phyloP scores from a whole-genome alignment of 495 filamentous ascomycete species.

The Neurospora cerealis region DNA sequence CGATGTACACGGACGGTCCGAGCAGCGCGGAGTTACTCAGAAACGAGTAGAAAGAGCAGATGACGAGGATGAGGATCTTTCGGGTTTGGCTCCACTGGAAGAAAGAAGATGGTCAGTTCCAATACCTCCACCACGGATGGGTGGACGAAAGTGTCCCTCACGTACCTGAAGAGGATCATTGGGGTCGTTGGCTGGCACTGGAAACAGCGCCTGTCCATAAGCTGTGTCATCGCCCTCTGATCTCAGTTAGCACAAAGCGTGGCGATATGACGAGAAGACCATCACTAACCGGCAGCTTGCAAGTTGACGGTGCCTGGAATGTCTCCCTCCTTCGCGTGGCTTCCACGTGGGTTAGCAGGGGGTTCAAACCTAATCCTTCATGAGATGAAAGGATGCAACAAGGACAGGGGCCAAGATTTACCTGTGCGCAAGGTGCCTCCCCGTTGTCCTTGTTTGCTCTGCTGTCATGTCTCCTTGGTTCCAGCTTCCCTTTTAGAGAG shows the following conservation, averaged over 20 bases:
- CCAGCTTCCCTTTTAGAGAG: no score
- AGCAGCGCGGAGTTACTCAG: constrained; percentile 48
- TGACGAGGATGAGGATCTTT: constrained; percentile 50
- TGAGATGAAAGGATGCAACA: neutral
- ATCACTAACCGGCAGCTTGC: constrained; percentile 25
- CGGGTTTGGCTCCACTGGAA: constrained; percentile 46
- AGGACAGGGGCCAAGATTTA: neutral
- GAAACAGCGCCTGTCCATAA: constrained; percentile 53
- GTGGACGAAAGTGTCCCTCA: neutral
- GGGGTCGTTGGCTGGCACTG: constrained; percentile 51
- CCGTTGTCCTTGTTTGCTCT: neutral
- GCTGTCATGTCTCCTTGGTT: no score
- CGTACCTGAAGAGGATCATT: constrained; percentile 52
- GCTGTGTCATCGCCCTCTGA: constrained; percentile 53
- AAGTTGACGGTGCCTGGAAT: constrained; percentile 52
- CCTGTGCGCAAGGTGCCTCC: neutral
- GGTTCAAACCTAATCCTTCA: neutral
- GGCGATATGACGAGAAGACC: no score
- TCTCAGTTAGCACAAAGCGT: no score
- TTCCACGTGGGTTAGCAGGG: constrained; percentile 11
- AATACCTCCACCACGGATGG: neutral
- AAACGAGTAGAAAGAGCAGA: constrained; percentile 52
- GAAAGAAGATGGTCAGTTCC: neutral
- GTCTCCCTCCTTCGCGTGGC: constrained; percentile 49
- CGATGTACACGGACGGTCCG: constrained; percentile 52